Conservation (phyloP, 2,329 filamentous ascomycete species). For the Colletotrichum chrysophilum region DNA sequence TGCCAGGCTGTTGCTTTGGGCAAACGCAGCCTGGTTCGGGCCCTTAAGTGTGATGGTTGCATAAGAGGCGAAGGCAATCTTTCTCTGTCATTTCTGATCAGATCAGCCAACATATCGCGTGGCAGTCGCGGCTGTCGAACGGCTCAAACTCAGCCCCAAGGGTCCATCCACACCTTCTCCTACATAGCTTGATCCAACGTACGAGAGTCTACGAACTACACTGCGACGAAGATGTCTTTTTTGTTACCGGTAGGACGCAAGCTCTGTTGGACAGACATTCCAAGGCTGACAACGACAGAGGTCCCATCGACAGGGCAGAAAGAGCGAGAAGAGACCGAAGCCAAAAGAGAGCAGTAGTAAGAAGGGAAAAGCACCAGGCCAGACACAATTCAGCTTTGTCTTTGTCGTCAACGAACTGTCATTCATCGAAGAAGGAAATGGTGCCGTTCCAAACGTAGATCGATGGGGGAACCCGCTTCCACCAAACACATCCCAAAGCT, state of each 20-base stretch:
- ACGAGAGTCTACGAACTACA: background rate
- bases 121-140: background rate
- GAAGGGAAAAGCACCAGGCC: background rate
- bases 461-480: constrained; percentile 36
- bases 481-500: constrained; percentile 26
- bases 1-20: background rate
- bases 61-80: background rate
- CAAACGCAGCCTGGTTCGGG: background rate
- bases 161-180: background rate
- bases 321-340: background rate
- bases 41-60: background rate
- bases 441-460: constrained; percentile 4
- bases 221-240: background rate
- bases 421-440: constrained; percentile 12
- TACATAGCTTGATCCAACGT: fast-evolving
- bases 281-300: background rate
- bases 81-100: constrained; percentile 17
- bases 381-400: constrained; percentile 33
- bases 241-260: background rate
- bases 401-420: constrained; percentile 43
- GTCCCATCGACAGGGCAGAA: background rate
- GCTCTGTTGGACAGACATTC: fast-evolving
- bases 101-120: background rate
- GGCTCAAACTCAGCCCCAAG: background rate
- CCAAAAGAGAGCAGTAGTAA: background rate